Conservation (phyloP, 495 filamentous ascomycete species). For the Tuber umbilicatum region DNA sequence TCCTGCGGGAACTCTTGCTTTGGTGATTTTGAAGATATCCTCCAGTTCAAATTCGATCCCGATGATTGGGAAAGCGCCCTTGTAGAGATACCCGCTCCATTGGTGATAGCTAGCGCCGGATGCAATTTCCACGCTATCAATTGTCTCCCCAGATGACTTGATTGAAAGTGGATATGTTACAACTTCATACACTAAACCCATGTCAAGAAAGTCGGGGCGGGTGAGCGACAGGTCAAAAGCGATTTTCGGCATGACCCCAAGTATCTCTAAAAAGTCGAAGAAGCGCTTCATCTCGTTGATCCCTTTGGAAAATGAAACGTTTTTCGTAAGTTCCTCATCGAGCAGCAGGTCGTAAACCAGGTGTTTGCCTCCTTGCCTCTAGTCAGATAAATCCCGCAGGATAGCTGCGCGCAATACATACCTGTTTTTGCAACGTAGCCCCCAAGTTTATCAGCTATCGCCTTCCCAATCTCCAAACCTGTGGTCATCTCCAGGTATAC, state of each 20-base stretch:
- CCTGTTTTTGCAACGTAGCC: constrained; percentile 65
- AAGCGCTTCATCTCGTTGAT: constrained; percentile 72
- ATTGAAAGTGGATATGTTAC: constrained; percentile 57
- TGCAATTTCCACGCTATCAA: background rate
- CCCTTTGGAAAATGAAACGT: constrained; percentile 65
- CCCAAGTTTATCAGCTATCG: constrained; percentile 72
- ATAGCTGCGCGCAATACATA: constrained; percentile 26
- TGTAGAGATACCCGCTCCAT: constrained; percentile 77
- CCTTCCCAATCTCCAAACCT: constrained; percentile 66
- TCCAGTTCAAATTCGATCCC: constrained; percentile 93
- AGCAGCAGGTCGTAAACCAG: constrained; percentile 58
- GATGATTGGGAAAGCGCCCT: constrained; percentile 75
- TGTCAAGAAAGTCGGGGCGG: constrained; percentile 54
- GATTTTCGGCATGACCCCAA: constrained; percentile 55
- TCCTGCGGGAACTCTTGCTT: constrained; percentile 51
- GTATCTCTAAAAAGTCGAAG: constrained; percentile 70
- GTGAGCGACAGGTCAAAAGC: constrained; percentile 43
- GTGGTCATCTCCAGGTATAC: constrained; percentile 81
- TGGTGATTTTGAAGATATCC: constrained; percentile 81
- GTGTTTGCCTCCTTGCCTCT: constrained; percentile 45
- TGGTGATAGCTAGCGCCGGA: background rate
- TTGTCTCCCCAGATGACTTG: constrained; percentile 17
- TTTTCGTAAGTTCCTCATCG: constrained; percentile 58
- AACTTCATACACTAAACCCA: constrained; percentile 83
- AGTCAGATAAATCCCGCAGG: background rate